These are phyloP conservation scores for Pilasporangium apinafurcum DNA, from an alignment of 352 stramenopile species.

Conservation along the genomic window DNA sequence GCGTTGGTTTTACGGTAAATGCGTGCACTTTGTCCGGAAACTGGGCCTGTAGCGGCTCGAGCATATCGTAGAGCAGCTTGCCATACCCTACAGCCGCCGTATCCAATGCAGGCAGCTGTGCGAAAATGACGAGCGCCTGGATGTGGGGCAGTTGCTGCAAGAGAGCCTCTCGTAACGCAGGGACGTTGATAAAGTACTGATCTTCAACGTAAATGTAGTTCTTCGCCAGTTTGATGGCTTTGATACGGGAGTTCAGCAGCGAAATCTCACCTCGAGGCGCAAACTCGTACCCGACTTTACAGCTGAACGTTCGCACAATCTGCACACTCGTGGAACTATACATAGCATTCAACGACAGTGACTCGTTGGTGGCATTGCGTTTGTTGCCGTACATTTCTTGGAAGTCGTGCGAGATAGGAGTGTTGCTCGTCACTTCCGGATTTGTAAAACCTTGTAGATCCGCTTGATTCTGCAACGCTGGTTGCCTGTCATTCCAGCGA, in stretches of 20 bases:
- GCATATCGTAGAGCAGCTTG: slow-evolving; percentile 30
- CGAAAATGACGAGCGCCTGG: slow-evolving; percentile 17
- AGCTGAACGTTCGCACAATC: slow-evolving; percentile 34
- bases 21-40: slow-evolving; percentile 28
- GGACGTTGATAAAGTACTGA: slow-evolving; percentile 42
- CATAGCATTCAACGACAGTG: not conserved
- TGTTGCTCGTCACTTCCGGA: too few relatives aligned
- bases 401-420: too few relatives aligned
- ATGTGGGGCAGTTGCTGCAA: slow-evolving; percentile 18
- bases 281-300: slow-evolving; percentile 22
- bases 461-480: not conserved
- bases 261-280: slow-evolving; percentile 23
- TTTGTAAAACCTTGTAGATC: too few relatives aligned
- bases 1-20: slow-evolving; percentile 8
- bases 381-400: too few relatives aligned
- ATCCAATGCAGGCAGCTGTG: slow-evolving; percentile 7
- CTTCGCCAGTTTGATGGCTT: slow-evolving; percentile 22
- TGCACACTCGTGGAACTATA: slow-evolving; percentile 12
- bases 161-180: slow-evolving; percentile 17
- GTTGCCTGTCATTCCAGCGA: slow-evolving; percentile 15
- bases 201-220: slow-evolving; percentile 44
- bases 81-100: slow-evolving; percentile 18
- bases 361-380: too few relatives aligned
- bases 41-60: slow-evolving; percentile 17
- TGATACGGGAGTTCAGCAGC: slow-evolving; percentile 19